Evolutionary conservation across 2,329 filamentous ascomycete species (phyloP), one percentile per base, ranked within the genome.

Genomic region (Diatrype stigma): DNA sequence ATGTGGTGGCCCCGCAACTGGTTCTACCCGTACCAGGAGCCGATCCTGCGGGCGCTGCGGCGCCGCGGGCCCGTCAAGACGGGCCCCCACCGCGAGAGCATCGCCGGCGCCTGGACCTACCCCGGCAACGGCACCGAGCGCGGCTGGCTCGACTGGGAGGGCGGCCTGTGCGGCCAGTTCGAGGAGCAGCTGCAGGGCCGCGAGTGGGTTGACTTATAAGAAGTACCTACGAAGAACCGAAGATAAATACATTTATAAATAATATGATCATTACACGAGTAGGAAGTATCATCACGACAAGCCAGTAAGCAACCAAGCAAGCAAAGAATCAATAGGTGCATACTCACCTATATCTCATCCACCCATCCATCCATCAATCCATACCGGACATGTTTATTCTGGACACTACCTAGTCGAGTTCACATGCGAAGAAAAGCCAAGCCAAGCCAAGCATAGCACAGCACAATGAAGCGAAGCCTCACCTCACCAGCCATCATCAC

Each of bases 21-120:
- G 71, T 74, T 70, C 56, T 67, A 63, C 40, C 70, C 68, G 3
- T 67, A 65, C 46, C 60, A 60, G 17, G 54, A 62, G 28, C 58
- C 63, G 1, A 51, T 73, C 14, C 56, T 72, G 16, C 32, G 23
- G 11, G 32, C 17, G 6, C 48, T 49, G 40, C 38, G 48, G 17
- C 16, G 32, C 3, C 26, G 42, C 7, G 48, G 48, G 10, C 38
- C 42, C 32, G 21, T 34, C 19, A 37, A 30, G 17, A n/a, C 16
- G 3, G 48, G 48, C 11, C 48, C 30, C 17, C 40, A 30, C 22
- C 48, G 48, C 30, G 40, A 49, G 19, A 23, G 32, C 16, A 11
- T 45, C 19, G 48, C 48, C 26, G 48, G 48, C 28, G 48, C 48
- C 26, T 49, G 48, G 48, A 49, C 48, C 23, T 42, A 44, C 30